Evolutionary conservation across 2,329 filamentous ascomycete species (phyloP), one percentile per base, ranked within the genome.

Genomic region (Rhytidhysteron rufulum): DNA sequence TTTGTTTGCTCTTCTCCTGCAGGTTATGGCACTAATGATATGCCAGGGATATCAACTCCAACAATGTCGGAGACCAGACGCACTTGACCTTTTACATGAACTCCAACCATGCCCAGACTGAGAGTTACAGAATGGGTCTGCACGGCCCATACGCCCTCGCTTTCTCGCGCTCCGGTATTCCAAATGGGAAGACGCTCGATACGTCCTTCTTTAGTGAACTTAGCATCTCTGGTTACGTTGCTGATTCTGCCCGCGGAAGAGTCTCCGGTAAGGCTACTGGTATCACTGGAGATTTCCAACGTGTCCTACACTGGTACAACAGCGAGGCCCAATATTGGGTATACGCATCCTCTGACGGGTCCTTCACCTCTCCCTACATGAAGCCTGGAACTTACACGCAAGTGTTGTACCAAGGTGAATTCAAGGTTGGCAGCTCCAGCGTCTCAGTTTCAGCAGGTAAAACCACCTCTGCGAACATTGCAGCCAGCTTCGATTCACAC

Each of bases 361-460:
- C 67, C 10, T 86, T 82, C 62, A 82, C 73, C 3, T 83, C 80
- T 0, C 82, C 81, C 0, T 66, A 73, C 41, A 85, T 85, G 81
- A 82, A 80, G 52, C 77, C 80, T 0, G 81, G 82, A 21, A 82
- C 77, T 1, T 85, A 85, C 63, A 83, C 78, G n/a, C 82, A 83
- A 72, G 74, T 81, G 4, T 71, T 85, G 27, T 82, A 82, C 61
- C 77, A 79, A 49, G 73, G 68, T 15, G 79, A 82, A 56, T 74
- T 74, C 54, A 68, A 72, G 45, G 75, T 81, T 7, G 76, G 74
- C 4, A 69, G 70, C 2, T 62, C 67, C 18, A 67, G 63, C 25
- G 58, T 65, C 13, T 54, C 39, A 0, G 76, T 82, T 30, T 66
- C 65, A 2, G 73, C 74, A 1, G 77, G 77, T 4, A 59, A 61